These are phyloP conservation scores for Pascua guehoae DNA, from an alignment of 1,284 basidiomycete genomes.

Conservation along the genomic window DNA sequence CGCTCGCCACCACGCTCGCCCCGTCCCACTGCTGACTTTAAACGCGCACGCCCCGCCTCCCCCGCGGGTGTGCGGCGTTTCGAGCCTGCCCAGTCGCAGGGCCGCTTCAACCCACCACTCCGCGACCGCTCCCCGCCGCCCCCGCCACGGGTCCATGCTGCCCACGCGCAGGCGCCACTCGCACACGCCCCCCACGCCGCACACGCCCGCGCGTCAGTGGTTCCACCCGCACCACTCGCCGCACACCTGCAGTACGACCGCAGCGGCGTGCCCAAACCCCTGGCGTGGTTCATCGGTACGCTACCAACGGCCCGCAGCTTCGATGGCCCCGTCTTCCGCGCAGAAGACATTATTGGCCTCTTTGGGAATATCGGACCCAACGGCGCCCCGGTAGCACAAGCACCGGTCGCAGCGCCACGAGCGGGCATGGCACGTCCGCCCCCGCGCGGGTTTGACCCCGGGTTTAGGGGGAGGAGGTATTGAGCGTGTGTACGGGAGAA, in stretches of 20 bases:
- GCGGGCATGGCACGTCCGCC: neutral
- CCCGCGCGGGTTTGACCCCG: too few species aligned
- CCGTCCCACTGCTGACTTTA: slow-evolving; percentile 2
- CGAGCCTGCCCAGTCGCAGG: slow-evolving; percentile 8
- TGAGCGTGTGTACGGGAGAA: too few species aligned
- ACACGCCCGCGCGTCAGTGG: neutral
- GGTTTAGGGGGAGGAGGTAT: too few species aligned
- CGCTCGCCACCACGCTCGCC: slow-evolving; percentile 16
- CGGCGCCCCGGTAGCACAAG: neutral
- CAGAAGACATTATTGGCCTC: slow-evolving; percentile 77
- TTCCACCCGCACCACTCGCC: slow-evolving; percentile 5
- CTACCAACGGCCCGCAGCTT: slow-evolving; percentile 68
- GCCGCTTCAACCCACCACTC: slow-evolving; percentile 10
- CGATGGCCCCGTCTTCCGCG: slow-evolving; percentile 81
- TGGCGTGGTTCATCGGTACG: slow-evolving; percentile 75
- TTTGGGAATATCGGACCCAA: slow-evolving; percentile 31
- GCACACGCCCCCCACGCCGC: neutral
- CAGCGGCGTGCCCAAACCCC: slow-evolving; percentile 60
- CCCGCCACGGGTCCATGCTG: neutral
- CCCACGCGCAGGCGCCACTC: too few species aligned
- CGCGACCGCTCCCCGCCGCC: slow-evolving; percentile 6
- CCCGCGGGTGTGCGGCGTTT: slow-evolving; percentile 9
- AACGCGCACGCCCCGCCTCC: slow-evolving; percentile 14
- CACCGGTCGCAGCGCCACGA: neutral
- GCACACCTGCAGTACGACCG: slow-evolving; percentile 52